Base-by-base conservation (phyloP, 2,329 filamentous ascomycete genomes). In the Alternaria dauci region DNA sequence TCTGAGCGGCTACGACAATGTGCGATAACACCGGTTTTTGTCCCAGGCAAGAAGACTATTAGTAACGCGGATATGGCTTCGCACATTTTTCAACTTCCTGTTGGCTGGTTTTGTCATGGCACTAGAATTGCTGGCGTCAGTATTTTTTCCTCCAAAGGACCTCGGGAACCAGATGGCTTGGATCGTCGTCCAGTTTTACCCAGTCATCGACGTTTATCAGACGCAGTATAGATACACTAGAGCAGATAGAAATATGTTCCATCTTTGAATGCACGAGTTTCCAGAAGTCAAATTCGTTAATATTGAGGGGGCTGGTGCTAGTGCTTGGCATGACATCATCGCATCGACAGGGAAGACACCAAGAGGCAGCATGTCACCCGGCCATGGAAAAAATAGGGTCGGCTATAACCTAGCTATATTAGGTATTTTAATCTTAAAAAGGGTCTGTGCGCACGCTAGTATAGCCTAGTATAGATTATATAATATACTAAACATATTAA, bases 321-420 rank as follows among this genome's bases (percentile, higher is more conserved):
- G n/a, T 16, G 36, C 50, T 52, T 52, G 50, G 50, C 36, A 26
- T 52, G 50, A 41, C 36, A 41, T 52, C 50, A 52, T 39, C 36
- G 11, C 36, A 18, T 52, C 30, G 50, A 52, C 50, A 20, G 9
- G 11, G 16, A 23, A 23, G 20, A 23, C 20, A 52, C 34, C 34
- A 52, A 52, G n/a, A n/a, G n/a, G n/a, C n/a, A n/a, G n/a, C n/a
- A n/a, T n/a, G n/a, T n/a, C n/a, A n/a, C n/a, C n/a, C n/a, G n/a
- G n/a, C n/a, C n/a, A n/a, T n/a, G n/a, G n/a, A n/a, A n/a, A n/a
- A n/a, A n/a, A n/a, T n/a, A n/a, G n/a, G n/a, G n/a, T n/a, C n/a
- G n/a, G n/a, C n/a, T n/a, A n/a, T n/a, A n/a, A n/a, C n/a, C n/a
- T n/a, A n/a, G n/a, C n/a, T n/a, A n/a, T n/a, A n/a, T n/a, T n/a